Conservation (phyloP, 2,329 filamentous ascomycete species). For the Hymenotorrendiella dingleyae region DNA sequence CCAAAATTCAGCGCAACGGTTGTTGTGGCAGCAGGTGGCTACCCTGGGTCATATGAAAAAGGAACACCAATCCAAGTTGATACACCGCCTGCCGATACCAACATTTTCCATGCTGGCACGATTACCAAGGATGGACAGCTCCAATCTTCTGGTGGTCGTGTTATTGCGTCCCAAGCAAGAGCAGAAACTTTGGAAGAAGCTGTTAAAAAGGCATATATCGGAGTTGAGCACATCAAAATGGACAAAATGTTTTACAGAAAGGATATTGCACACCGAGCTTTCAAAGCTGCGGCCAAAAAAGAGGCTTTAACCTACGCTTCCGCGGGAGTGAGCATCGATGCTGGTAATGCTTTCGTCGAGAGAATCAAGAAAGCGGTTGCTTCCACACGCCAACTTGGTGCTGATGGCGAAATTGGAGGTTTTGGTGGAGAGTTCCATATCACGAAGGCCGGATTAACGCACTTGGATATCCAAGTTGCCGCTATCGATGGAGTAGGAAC, state of each 20-base stretch:
- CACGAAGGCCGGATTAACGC: constrained; percentile 63
- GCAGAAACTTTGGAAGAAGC: constrained; percentile 72
- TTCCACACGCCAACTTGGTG: constrained; percentile 76
- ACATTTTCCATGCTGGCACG: constrained; percentile 93
- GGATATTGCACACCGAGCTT: constrained; percentile 81
- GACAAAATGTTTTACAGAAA: constrained; percentile 56
- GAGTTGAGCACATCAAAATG: constrained; percentile 60
- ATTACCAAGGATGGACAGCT: constrained; percentile 57
- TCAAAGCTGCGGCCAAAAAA: constrained; percentile 39
- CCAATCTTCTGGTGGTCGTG: constrained; percentile 76
- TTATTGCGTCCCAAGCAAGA: constrained; percentile 86
- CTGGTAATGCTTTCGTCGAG: constrained; percentile 86
- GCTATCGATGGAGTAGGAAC: constrained; percentile 96
- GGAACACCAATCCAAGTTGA: constrained; percentile 55
- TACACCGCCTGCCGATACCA: constrained; percentile 45
- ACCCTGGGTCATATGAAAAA: constrained; percentile 81
- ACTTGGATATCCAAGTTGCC: constrained; percentile 77
- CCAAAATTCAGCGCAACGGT: constrained; percentile 78
- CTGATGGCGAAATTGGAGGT: constrained; percentile 88
- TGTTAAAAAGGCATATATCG: constrained; percentile 79
- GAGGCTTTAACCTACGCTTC: constrained; percentile 79
- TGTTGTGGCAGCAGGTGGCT: constrained; percentile 87
- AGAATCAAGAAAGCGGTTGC: constrained; percentile 87
- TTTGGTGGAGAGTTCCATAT: constrained; percentile 88
- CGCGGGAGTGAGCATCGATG: constrained; percentile 90